Conservation (phyloP, 495 filamentous ascomycete species). For the Talaromyces nanjingensis region DNA sequence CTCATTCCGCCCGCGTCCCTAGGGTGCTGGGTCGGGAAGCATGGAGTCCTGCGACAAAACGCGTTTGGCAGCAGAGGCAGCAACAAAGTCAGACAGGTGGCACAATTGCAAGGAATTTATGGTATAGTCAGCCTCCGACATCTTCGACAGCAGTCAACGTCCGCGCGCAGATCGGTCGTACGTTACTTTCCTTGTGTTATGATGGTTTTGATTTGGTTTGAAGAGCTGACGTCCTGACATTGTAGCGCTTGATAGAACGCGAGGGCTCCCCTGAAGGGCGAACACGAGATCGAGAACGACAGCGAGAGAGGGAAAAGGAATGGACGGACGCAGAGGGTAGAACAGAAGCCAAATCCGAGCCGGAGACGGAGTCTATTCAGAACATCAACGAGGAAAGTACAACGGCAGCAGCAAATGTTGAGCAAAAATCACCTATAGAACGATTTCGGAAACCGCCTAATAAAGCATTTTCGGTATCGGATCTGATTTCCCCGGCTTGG, state of each 20-base stretch:
- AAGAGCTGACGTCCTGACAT: slow-evolving; percentile 46
- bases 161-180: slow-evolving; percentile 17
- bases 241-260: slow-evolving; percentile 61
- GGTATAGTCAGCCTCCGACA: background rate
- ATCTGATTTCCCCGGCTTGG: slow-evolving; percentile 84
- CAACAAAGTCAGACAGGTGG: slow-evolving; percentile 6
- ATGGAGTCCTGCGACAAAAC: slow-evolving; percentile 13
- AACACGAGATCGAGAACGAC: slow-evolving; percentile 32
- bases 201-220: slow-evolving; percentile 1
- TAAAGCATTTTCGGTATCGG: slow-evolving; percentile 82
- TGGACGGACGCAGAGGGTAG: slow-evolving; percentile 16
- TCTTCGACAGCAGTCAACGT: background rate
- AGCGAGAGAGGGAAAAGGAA: slow-evolving; percentile 20
- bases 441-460: slow-evolving; percentile 72
- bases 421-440: slow-evolving; percentile 51
- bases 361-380: background rate
- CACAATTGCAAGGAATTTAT: background rate
- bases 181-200: slow-evolving; percentile 7
- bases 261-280: slow-evolving; percentile 36
- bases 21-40: slow-evolving; percentile 18
- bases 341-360: slow-evolving; percentile 2
- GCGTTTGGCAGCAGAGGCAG: slow-evolving; percentile 7
- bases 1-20: slow-evolving; percentile 20
- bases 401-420: background rate
- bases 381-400: slow-evolving; percentile 1